These are phyloP conservation scores for Fallopia convolvulus DNA, from an alignment of 148 eudicot species.

Conservation along the genomic window DNA sequence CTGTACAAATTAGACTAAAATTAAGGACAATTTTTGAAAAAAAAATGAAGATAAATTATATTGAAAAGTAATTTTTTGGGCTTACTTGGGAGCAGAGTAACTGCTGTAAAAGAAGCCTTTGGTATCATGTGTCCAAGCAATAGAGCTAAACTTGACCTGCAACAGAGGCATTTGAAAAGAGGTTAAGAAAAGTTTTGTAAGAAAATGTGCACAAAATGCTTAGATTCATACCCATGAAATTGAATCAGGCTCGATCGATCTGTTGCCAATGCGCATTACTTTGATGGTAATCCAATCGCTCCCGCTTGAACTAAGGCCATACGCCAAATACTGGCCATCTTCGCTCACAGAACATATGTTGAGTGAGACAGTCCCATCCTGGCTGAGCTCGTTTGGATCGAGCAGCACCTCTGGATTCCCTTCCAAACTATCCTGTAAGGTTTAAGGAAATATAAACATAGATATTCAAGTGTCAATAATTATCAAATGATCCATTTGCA, in stretches of 20 bases:
- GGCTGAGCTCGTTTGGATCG: constrained; percentile 72
- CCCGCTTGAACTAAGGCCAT: constrained; percentile 74
- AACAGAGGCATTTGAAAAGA: background rate
- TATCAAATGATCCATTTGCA: background rate
- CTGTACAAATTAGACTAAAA: constrained; percentile 19
- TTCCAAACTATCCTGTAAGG: constrained; percentile 39
- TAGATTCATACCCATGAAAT: constrained; percentile 63
- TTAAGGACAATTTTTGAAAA: background rate
- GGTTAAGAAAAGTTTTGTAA: background rate
- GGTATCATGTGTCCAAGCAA: constrained; percentile 85
- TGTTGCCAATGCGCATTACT: constrained; percentile 49
- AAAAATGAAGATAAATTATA: background rate
- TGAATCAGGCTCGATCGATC: constrained; percentile 39
- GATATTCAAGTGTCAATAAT: background rate
- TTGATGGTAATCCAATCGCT: constrained; percentile 91
- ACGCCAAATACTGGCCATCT: constrained; percentile 77
- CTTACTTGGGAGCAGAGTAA: constrained; percentile 77
- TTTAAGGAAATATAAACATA: background rate
- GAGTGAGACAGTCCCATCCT: constrained; percentile 75
- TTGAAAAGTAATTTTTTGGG: background rate
- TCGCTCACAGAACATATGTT: constrained; percentile 51
- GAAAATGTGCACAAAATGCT: background rate
- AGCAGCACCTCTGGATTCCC: constrained; percentile 66
- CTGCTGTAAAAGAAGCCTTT: constrained; percentile 91
- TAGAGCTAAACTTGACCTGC: constrained; percentile 76